Evolutionary conservation across 2,329 filamentous ascomycete species (phyloP), one percentile per base, ranked within the genome.

Genomic region (Fusarium clavum): DNA sequence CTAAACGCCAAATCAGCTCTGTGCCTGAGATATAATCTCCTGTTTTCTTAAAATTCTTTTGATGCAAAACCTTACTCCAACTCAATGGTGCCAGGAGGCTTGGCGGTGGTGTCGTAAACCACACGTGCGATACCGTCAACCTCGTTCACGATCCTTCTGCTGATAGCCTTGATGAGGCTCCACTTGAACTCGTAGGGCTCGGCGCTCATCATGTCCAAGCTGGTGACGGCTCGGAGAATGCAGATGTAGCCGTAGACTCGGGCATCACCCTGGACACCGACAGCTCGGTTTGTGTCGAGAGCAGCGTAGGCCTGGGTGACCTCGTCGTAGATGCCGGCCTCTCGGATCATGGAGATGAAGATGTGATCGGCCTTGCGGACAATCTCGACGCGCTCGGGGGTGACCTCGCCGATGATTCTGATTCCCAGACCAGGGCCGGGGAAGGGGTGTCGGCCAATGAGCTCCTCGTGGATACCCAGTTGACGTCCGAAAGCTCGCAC

Each of bases 321-420:
- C 68, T 78, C 75, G 44, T 75, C 66, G 32, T 71, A 94, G 27
- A 93, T 79, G 10, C 91, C 91, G 1, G 90, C 90, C 58, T 86
- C 86, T 73, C 83, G 84, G 81, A 94, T 93, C 84, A 90, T 89
- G 61, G 86, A 85, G 72, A 94, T 92, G 81, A 92, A 93, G 76
- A 94, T 93, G 76, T 87, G 77, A 75, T 94, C 92, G 3, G 92
- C 63, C 77, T 91, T 83, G 25, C 91, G 83, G 7, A 89, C 92
- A 69, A 96, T 94, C 59, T 88, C 88, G 14, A 96, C 90, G 51
- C 91, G 88, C 76, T 94, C 91, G 6, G 85, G 86, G 5, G 92
- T 96, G 24, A 97, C 90, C 75, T 95, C 94, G 41, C 94, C 94
- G 1, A 97, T 83, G 65, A 97, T 90, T 59, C 92, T 87, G 71